Evolutionary conservation across 2,329 filamentous ascomycete species (phyloP).

Genomic region (Fonsecaea erecta): DNA sequence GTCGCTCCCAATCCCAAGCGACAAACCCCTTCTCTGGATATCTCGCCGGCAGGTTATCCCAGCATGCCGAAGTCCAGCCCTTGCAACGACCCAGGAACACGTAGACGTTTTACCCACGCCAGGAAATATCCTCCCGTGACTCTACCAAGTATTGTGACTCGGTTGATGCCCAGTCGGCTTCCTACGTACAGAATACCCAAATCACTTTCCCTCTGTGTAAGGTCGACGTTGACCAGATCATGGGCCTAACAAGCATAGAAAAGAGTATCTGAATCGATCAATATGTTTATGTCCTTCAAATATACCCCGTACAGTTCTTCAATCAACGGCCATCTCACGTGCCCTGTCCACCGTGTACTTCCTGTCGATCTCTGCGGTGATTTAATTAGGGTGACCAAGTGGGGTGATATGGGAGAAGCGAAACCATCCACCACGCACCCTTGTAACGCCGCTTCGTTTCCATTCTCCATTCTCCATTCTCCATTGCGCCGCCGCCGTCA

Average conservation of each 20-base stretch:
- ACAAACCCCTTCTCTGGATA: neutral
- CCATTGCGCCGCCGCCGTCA: conserved; percentile 16
- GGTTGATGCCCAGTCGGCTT: no score
- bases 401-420: conserved; percentile 10
- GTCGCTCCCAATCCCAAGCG: neutral
- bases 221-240: neutral
- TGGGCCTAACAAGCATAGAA: neutral
- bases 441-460: conserved; percentile 7
- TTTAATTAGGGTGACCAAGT: conserved; percentile 1
- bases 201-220: neutral
- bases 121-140: neutral
- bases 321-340: neutral
- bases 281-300: neutral
- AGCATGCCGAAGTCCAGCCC: neutral
- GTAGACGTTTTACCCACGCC: neutral
- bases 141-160: neutral
- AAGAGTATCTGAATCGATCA: no score
- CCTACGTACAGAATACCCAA: neutral
- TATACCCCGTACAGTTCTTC: neutral
- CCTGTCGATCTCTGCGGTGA: neutral
- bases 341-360: neutral
- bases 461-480: neutral
- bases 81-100: neutral
- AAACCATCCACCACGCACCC: conserved; percentile 2
- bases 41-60: neutral